Percentiles rank a stretch among this genome's conserved stretches.
These are phyloP conservation scores for Penicillium antarcticum DNA, from an alignment of 495 filamentous ascomycete species.

Conservation along the genomic window DNA sequence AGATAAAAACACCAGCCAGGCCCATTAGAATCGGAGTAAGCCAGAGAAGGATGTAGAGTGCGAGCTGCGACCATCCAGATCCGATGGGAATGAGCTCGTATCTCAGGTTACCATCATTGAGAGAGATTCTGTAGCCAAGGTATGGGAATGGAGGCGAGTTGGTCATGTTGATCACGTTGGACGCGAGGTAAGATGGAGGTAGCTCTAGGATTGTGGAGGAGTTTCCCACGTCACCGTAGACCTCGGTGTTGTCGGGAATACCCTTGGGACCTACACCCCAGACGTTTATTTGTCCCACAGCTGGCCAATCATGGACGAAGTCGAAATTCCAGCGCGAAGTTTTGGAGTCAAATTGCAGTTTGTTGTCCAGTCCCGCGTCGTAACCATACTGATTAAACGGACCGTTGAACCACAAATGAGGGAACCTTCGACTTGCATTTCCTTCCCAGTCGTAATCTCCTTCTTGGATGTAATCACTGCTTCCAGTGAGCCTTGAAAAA, in stretches of 20 bases:
- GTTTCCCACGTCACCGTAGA: conserved; percentile 48
- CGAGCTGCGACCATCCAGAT: conserved; percentile 36
- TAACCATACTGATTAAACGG: conserved; percentile 62
- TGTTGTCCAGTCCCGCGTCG: conserved; percentile 52
- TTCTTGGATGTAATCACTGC: conserved; percentile 56
- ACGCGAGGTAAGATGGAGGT: conserved; percentile 24
- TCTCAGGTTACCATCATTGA: conserved; percentile 44
- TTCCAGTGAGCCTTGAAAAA: conserved; percentile 58
- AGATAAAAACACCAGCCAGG: conserved; percentile 38
- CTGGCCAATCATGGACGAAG: conserved; percentile 52
- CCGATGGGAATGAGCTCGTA: conserved; percentile 40
- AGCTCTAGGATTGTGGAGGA: conserved; percentile 14
- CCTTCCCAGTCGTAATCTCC: conserved; percentile 46
- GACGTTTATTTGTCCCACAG: conserved; percentile 42
- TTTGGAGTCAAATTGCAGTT: conserved; percentile 46
- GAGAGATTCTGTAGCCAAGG: conserved; percentile 39
- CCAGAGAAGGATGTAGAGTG: conserved; percentile 43
- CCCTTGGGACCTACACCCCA: conserved; percentile 49
- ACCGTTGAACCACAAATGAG: conserved; percentile 59
- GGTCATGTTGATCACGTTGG: conserved; percentile 47
- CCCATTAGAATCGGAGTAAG: conserved; percentile 40
- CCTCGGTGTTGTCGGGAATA: conserved; percentile 43
- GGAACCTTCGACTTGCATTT: conserved; percentile 43
- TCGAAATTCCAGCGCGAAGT: conserved; percentile 47
- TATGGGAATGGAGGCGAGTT: conserved; percentile 38